These are phyloP conservation scores for Flaveria sonorensis DNA, from an alignment of 129 eudicot species.

Conservation along the genomic window DNA sequence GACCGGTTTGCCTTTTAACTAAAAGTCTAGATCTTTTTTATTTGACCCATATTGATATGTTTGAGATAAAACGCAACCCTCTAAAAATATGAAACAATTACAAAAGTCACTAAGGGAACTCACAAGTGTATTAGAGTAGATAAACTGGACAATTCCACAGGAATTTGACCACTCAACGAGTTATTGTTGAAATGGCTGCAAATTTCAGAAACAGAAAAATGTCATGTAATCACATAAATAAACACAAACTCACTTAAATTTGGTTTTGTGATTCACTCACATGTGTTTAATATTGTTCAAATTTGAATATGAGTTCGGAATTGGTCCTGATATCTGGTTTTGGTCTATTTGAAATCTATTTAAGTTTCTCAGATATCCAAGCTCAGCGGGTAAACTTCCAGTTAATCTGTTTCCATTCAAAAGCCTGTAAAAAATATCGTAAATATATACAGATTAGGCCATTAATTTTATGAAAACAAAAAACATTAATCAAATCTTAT, in stretches of 20 bases:
- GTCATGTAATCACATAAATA: conserved; percentile 19
- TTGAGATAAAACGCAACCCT: background rate
- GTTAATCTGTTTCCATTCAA: conserved; percentile 76
- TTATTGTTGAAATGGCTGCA: conserved; percentile 92
- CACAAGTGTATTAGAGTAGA: conserved; percentile 67
- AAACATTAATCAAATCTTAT: background rate
- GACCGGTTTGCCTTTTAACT: background rate
- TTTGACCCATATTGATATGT: background rate
- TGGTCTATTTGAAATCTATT: conserved; percentile 72
- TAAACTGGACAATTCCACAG: conserved; percentile 56
- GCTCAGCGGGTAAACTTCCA: conserved; percentile 72
- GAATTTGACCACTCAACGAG: conserved; percentile 81
- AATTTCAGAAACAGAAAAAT: conserved; percentile 12
- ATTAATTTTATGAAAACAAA: background rate
- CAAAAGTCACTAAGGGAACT: conserved; percentile 32
- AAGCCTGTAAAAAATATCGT: conserved; percentile 53
- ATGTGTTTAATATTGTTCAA: conserved; percentile 58
- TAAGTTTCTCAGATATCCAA: conserved; percentile 62
- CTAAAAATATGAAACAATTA: background rate
- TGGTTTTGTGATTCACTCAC: conserved; percentile 47
- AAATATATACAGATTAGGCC: background rate
- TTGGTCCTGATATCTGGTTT: conserved; percentile 73
- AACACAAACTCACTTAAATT: background rate
- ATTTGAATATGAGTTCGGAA: conserved; percentile 72
- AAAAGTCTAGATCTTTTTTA: background rate